Conservation (phyloP, 2,329 filamentous ascomycete species). For the Penicillium olsonii region DNA sequence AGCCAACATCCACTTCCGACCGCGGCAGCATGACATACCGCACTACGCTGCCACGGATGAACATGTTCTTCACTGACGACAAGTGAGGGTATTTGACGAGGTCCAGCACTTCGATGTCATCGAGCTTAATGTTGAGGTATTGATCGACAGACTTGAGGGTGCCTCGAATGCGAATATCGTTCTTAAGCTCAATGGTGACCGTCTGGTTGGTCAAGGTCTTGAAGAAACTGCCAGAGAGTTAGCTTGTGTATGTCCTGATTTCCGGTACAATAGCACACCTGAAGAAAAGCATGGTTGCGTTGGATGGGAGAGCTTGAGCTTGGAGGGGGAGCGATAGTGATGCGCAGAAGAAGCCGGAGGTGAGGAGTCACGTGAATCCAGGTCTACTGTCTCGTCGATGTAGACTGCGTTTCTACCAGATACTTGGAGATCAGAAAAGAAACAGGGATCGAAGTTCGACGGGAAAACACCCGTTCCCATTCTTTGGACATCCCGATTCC, state of each 20-base stretch:
- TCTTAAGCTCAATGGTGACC: slow-evolving; percentile 98
- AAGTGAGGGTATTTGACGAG: slow-evolving; percentile 94
- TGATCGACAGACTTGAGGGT: slow-evolving; percentile 97
- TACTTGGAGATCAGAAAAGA: too few relatives aligned
- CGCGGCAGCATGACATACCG: slow-evolving; percentile 88
- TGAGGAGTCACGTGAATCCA: not conserved
- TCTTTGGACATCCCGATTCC: too few relatives aligned
- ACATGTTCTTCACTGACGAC: slow-evolving; percentile 89
- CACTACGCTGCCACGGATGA: slow-evolving; percentile 90
- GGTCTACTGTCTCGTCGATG: too few relatives aligned
- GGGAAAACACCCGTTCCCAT: too few relatives aligned
- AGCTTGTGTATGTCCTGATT: not conserved
- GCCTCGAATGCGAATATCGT: slow-evolving; percentile 95
- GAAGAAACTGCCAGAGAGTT: slow-evolving; percentile 72
- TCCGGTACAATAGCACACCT: slow-evolving; percentile 39
- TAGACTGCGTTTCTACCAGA: too few relatives aligned
- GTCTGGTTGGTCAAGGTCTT: slow-evolving; percentile 97
- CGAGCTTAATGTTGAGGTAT: slow-evolving; percentile 98
- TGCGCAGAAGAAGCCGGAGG: not conserved
- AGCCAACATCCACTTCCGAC: slow-evolving; percentile 76
- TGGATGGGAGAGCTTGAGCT: slow-evolving; percentile 1
- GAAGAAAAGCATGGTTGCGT: slow-evolving; percentile 54
- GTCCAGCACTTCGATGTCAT: slow-evolving; percentile 89
- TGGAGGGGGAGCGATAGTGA: slow-evolving; percentile 6
- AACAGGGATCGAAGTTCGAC: too few relatives aligned